A percentile compares a stretch with the other conserved stretches of the same genome.
phyloP scores from a whole-genome alignment of 2,329 filamentous ascomycete species.

The Furcasterigmium furcatum region DNA sequence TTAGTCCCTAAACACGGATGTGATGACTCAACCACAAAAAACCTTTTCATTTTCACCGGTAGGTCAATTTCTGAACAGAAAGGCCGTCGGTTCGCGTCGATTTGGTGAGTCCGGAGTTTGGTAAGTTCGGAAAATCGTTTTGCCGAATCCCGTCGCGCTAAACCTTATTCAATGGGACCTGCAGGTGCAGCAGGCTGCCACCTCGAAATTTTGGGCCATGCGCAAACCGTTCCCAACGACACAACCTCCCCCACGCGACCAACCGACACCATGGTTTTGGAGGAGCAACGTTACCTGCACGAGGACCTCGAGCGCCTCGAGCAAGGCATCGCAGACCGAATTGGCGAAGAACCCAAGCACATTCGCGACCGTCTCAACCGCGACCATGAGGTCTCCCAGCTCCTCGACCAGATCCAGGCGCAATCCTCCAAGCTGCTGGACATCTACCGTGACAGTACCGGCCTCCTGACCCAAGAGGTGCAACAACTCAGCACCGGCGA shows the following conservation, averaged over 20 bases:
- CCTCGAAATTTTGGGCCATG: slow-evolving; percentile 1
- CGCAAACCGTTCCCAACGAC: not conserved
- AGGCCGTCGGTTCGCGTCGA: no score
- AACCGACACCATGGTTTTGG: slow-evolving; percentile 66
- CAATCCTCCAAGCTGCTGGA: slow-evolving; percentile 79
- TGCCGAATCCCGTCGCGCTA: no score
- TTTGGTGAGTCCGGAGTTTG: no score
- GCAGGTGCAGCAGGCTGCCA: not conserved
- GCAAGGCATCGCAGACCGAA: slow-evolving; percentile 86
- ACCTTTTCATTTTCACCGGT: no score
- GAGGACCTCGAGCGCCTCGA: slow-evolving; percentile 97
- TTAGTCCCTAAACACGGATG: no score
- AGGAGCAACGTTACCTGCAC: slow-evolving; percentile 90
- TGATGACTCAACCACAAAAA: no score
- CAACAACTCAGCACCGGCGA: slow-evolving; percentile 82
- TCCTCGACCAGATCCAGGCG: slow-evolving; percentile 81
- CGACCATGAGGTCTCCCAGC: slow-evolving; percentile 87
- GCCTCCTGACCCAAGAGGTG: slow-evolving; percentile 72
- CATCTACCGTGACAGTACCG: slow-evolving; percentile 79
- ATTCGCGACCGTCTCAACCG: slow-evolving; percentile 85
- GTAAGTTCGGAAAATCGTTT: no score
- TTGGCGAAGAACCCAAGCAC: slow-evolving; percentile 84
- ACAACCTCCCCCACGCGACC: not conserved
- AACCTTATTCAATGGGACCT: slow-evolving; percentile 1
- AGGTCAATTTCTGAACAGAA: no score